Percentiles rank a stretch among this genome's conserved stretches.
These are phyloP conservation scores for Naegleria lovaniensis DNA, from an alignment of 208 protist genomes.

Conservation along the genomic window DNA sequence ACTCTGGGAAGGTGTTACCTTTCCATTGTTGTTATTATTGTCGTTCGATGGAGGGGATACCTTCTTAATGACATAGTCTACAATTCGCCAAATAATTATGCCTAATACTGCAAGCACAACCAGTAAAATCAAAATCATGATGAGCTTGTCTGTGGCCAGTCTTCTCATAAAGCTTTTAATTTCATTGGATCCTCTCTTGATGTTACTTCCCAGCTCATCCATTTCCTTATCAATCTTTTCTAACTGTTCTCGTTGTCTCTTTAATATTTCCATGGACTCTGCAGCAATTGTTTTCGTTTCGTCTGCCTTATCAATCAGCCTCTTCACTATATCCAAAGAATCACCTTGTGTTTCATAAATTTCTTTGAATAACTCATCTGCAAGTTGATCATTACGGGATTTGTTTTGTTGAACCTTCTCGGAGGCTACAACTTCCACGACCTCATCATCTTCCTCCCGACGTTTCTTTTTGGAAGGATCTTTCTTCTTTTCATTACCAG, in stretches of 20 bases:
- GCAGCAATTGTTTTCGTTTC: not conserved
- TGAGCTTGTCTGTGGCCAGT: not conserved
- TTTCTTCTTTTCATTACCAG: not conserved
- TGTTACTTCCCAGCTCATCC: not conserved
- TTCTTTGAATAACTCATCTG: slow-evolving; percentile 19
- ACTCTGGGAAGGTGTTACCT: not conserved
- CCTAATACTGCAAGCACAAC: not conserved
- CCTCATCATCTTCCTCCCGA: not conserved
- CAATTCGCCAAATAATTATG: slow-evolving; percentile 8
- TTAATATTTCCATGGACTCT: not conserved
- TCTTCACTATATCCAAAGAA: not conserved
- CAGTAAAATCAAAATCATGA: not conserved
- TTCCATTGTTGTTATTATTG: not conserved
- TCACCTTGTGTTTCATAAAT: slow-evolving; percentile 4
- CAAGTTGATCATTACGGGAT: not conserved
- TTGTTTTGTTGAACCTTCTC: not conserved
- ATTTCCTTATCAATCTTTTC: slow-evolving; percentile 3
- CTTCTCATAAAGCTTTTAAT: slow-evolving; percentile 2
- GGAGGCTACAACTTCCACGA: not conserved
- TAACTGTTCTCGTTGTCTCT: slow-evolving; percentile 14
- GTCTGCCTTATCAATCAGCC: not conserved
- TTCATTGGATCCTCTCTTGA: slow-evolving; percentile 9
- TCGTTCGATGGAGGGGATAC: not conserved
- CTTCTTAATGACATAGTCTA: not conserved
- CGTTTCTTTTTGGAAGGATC: not conserved